A percentile compares a stretch with the other conserved stretches of the same genome.
These are phyloP conservation scores for Rhodotorula sp. DNA, from an alignment of 1,284 basidiomycete species.

Conservation along the genomic window DNA sequence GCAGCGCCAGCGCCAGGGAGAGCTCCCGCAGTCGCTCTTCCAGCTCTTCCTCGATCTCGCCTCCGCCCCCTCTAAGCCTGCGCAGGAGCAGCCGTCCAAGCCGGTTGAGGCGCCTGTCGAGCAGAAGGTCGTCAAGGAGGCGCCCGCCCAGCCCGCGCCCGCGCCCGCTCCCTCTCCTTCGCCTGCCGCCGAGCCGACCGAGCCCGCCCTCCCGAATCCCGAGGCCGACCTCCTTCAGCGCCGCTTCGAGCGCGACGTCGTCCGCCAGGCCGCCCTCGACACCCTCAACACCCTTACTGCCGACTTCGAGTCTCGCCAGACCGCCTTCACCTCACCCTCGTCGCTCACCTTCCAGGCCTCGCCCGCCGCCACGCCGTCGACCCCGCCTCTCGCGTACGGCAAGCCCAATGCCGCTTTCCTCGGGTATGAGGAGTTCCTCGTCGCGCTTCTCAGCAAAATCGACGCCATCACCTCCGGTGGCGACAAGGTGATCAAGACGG, in stretches of 20 bases:
- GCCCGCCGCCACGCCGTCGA: neutral
- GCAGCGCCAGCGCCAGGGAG: slow-evolving; percentile 7
- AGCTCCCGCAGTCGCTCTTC: neutral
- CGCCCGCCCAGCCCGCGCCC: neutral
- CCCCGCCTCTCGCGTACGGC: slow-evolving; percentile 56
- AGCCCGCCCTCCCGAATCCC: neutral
- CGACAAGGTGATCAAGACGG: slow-evolving; percentile 60
- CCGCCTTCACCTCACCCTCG: slow-evolving; percentile 18
- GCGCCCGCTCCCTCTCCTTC: neutral
- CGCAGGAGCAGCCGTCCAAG: neutral
- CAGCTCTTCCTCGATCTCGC: slow-evolving; percentile 9
- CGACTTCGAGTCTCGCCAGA: slow-evolving; percentile 14
- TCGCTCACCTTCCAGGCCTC: slow-evolving; percentile 20
- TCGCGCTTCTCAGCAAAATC: slow-evolving; percentile 63
- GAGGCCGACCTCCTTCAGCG: slow-evolving; percentile 25
- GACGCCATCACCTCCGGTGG: slow-evolving; percentile 70
- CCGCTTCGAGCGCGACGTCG: slow-evolving; percentile 24
- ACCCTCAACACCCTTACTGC: slow-evolving; percentile 20
- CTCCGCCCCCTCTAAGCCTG: neutral
- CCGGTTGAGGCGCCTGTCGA: neutral
- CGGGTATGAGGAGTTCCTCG: slow-evolving; percentile 63
- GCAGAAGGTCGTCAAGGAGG: neutral
- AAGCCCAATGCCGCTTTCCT: slow-evolving; percentile 62
- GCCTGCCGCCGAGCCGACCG: neutral
- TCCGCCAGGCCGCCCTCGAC: slow-evolving; percentile 29